A percentile compares a stretch with the other conserved stretches of the same genome.
These are phyloP conservation scores for Brassica rapa DNA, from an alignment of 345 rosid species.

Conservation along the genomic window DNA sequence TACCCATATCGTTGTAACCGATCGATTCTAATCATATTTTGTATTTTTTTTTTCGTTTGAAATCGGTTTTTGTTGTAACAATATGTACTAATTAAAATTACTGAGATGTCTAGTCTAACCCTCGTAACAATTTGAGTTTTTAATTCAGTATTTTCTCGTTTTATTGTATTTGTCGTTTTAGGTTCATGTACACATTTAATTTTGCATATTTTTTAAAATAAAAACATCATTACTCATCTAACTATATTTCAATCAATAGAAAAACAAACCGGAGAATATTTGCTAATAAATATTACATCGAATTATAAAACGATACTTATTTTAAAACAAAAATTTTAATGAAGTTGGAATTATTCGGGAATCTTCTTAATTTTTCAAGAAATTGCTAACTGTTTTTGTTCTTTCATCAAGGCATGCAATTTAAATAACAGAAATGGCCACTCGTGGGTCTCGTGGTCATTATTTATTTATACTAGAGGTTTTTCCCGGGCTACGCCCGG, in stretches of 20 bases:
- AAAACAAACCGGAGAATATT: no score
- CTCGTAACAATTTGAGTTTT: background rate
- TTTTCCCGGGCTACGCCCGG: no score
- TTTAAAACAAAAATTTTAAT: background rate
- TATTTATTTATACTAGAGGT: background rate
- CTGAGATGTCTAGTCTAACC: background rate
- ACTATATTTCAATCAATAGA: no score
- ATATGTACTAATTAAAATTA: background rate
- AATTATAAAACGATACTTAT: no score
- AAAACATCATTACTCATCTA: no score
- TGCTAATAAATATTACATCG: no score
- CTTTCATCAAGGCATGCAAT: background rate
- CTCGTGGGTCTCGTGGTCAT: slow-evolving; percentile 17
- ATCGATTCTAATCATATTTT: background rate
- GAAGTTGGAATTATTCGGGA: background rate
- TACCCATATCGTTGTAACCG: background rate
- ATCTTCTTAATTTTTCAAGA: background rate
- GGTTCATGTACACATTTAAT: no score
- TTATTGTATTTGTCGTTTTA: background rate
- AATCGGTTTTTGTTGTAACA: background rate
- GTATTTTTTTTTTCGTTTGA: background rate
- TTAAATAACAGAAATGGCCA: background rate
- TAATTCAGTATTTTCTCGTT: background rate
- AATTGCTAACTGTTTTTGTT: background rate
- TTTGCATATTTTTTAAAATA: no score